Evolutionary conservation across 139 green algal species (phyloP).

Genomic region (Closterium sp.): DNA sequence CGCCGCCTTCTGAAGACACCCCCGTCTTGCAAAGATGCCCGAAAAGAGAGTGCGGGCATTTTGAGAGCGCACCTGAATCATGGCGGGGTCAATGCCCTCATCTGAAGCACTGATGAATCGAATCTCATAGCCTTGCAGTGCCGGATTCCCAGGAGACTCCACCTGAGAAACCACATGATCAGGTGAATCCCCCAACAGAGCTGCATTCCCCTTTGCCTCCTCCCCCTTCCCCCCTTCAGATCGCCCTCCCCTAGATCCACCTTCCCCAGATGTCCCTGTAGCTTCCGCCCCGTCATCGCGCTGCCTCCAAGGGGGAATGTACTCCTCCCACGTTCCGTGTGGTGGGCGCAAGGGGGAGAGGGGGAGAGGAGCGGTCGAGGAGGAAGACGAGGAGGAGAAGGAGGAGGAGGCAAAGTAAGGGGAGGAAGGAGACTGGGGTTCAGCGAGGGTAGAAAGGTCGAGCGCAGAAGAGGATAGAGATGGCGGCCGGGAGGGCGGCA

Average conservation of each 20-base stretch:
- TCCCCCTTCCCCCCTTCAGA: background rate
- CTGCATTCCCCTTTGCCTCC: background rate
- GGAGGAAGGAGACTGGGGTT: no score
- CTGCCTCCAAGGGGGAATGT: background rate
- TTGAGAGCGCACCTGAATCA: conserved; percentile 38
- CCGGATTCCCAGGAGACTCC: background rate
- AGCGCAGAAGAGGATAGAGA: no score
- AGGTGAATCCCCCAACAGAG: background rate
- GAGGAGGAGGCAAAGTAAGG: background rate
- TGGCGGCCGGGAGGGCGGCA: no score
- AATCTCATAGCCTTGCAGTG: conserved; percentile 11
- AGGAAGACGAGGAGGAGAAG: background rate
- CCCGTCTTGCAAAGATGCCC: no score
- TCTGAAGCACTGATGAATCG: conserved; percentile 22
- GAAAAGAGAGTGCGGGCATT: no score
- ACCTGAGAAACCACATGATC: background rate
- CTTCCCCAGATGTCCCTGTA: background rate
- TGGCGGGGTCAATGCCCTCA: conserved; percentile 16
- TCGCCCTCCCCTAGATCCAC: background rate
- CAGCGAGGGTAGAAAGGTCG: no score
- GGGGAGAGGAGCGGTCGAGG: background rate
- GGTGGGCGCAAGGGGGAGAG: background rate
- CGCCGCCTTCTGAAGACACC: no score
- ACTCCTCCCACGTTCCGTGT: background rate
- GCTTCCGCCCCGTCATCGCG: background rate